Evolutionary conservation across 345 rosid species (phyloP), one percentile per base, ranked within the genome.

Genomic region (Leavenworthia alabamica): DNA sequence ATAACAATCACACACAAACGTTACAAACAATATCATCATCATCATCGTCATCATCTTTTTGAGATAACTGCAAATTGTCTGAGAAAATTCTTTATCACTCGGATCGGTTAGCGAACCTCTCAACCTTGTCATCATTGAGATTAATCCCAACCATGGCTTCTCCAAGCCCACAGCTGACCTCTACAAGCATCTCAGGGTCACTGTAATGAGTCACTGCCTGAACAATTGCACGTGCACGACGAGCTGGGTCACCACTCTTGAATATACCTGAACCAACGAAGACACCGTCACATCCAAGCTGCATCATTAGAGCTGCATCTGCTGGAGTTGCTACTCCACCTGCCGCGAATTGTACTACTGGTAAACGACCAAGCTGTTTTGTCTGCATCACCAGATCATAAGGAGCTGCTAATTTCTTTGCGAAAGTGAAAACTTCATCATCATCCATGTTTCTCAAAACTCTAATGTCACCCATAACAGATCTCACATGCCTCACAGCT

Each of bases 321-420:
- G 88, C 85, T 19, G 88, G 91, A n/a, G 88, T 82, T 22, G 91
- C 85, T 24, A 85, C 82, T 4, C 91, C 91, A 2, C 91, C 88
- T 0, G 91, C 88, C 2, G 88, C 88, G 27, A 85, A 85, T 0
- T 85, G 86, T 28, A 85, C 86, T 48, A 85, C 88, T 11, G 86
- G 91, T 15, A 82, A 71, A 73, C 85, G 71, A 16, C 91, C 91
- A 1, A 85, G 76, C 81, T 82, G 80, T 73, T 85, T 85, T 5
- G 90, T 82, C 81, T 85, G 85, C 86, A 80, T 51, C 31, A 85
- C 82, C 64, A 85, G 56, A 23, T 85, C 88, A 16, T 80, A 82
- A 1, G 90, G 90, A 9, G 88, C 83, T 27, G 79, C 82, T 1
- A 82, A 79, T 48, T 81, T 83, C 70, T 86, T 88, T 0, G 93